phyloP scores from a whole-genome alignment of 2,329 filamentous ascomycete genomes.

The Cryoendolithus antarcticus region DNA sequence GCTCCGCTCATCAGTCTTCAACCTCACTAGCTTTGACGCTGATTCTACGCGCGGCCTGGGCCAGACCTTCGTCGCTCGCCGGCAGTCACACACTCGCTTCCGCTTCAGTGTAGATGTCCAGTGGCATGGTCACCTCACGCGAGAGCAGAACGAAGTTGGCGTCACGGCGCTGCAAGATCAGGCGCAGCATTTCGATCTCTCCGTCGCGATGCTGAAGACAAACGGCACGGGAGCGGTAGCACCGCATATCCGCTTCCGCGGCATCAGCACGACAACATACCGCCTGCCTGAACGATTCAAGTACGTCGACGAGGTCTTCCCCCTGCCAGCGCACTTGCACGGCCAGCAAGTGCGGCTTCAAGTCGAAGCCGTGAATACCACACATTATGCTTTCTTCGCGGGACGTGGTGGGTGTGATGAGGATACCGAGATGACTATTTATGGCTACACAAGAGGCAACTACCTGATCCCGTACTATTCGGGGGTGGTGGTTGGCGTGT shows the following conservation, averaged over 20 bases:
- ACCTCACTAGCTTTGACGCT: conserved; percentile 42
- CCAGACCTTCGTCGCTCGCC: conserved; percentile 43
- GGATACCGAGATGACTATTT: conserved; percentile 4
- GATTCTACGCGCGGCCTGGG: conserved; percentile 35
- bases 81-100: conserved; percentile 45
- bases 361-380: conserved; percentile 34
- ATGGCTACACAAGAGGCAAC: conserved; percentile 6
- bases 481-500: conserved; percentile 6
- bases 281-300: conserved; percentile 7
- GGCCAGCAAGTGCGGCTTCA: conserved; percentile 25
- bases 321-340: conserved; percentile 29
- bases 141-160: conserved; percentile 28
- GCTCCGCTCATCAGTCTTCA: conserved; percentile 37
- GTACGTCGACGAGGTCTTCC: conserved; percentile 8
- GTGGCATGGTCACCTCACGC: conserved; percentile 31
- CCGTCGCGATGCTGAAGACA: conserved; percentile 12
- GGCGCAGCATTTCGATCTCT: conserved; percentile 40
- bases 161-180: conserved; percentile 22
- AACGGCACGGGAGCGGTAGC: conserved; percentile 6
- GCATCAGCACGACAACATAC: conserved; percentile 15
- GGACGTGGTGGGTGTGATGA: conserved; percentile 8
- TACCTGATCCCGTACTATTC: conserved; percentile 6
- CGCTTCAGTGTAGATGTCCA: conserved; percentile 36
- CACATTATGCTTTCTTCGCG: conserved; percentile 30
- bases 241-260: conserved; percentile 35